Conservation (phyloP, 1,284 basidiomycete genomes). For the Ganoderma lucidum region DNA sequence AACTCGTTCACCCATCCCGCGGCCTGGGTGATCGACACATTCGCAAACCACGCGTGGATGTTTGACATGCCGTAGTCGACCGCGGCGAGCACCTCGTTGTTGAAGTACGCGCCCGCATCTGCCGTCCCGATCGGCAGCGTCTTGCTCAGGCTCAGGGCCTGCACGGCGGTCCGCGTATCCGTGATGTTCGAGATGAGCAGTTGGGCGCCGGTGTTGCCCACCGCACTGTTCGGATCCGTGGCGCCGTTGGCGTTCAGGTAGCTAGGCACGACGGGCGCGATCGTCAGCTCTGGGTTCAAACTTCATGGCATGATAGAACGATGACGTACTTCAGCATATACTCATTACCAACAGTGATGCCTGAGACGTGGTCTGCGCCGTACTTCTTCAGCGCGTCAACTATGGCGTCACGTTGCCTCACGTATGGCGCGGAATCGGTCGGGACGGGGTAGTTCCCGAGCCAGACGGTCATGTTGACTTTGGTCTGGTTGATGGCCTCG, state of each 20-base stretch:
- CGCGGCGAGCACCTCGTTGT: slow-evolving; percentile 67
- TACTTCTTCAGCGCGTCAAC: slow-evolving; percentile 77
- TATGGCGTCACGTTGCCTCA: slow-evolving; percentile 75
- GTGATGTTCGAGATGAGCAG: slow-evolving; percentile 72
- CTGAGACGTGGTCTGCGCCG: slow-evolving; percentile 80
- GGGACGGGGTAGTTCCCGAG: slow-evolving; percentile 82
- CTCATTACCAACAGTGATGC: slow-evolving; percentile 86
- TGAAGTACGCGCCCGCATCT: slow-evolving; percentile 92
- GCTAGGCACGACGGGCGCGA: slow-evolving; percentile 44
- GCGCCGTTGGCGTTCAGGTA: slow-evolving; percentile 57
- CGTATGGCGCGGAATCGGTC: slow-evolving; percentile 74
- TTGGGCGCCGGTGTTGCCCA: slow-evolving; percentile 62
- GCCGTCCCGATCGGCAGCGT: slow-evolving; percentile 84
- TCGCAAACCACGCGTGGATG: slow-evolving; percentile 89
- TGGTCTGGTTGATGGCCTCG: slow-evolving; percentile 87
- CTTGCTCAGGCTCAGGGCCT: slow-evolving; percentile 59
- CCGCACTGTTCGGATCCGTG: slow-evolving; percentile 57
- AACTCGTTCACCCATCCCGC: slow-evolving; percentile 73
- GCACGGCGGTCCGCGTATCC: slow-evolving; percentile 66
- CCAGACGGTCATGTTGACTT: slow-evolving; percentile 88
- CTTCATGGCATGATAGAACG: not conserved
- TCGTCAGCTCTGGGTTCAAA: not conserved
- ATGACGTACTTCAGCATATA: slow-evolving; percentile 77
- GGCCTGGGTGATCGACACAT: slow-evolving; percentile 72
- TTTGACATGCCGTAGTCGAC: slow-evolving; percentile 84